Base-by-base conservation (phyloP, 2,329 filamentous ascomycete genomes). In the Colletotrichum godetiae region DNA sequence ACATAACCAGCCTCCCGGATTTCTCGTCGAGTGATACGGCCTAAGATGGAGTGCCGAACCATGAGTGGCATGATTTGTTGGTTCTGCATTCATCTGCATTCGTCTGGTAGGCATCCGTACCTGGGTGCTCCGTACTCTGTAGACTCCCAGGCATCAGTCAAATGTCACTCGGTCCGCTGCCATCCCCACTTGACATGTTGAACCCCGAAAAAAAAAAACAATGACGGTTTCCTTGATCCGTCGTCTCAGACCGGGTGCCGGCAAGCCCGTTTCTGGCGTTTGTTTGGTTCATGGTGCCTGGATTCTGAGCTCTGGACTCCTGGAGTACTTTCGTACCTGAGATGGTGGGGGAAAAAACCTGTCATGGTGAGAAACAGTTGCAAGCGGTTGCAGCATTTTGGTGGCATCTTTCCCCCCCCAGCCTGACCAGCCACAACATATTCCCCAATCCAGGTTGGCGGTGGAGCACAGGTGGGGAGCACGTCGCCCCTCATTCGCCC, bases 361-460 rank as follows among this genome's bases (percentile, higher is more conserved):
- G 42, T 49, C 42, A 22, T 22, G 19, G 42, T n/a, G 4, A n/a
- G 42, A 49, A 49, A 49, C 42, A 49, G 42, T 49, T 49, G 42
- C 42, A 49, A 49, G 42, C 42, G 42, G 42, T 49, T 49, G 29
- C 31, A 57, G 11, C 5, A 15, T 33, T 31, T 31, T 52, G 60
- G 27, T 35, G 29, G 46, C 49, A 64, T 64, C 35, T 13, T 29
- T n/a, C n/a, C 27, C 27, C n/a, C 42, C 55, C 70, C 70, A 73
- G 65, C 65, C 65, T 33, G 37, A 68, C 69, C 69, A 72, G 70
- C 70, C 70, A 73, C 70, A 65, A 29, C 55, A 73, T 70, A 73
- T 66, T 73, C 46, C 60, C 70, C 70, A 73, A 49, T 57, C 55
- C 42, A 61, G 70, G n/a, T 65, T 33, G 11, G 46, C 12, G 8